phyloP scores from a whole-genome alignment of 148 eudicot species.

The Rhododendron vialii region DNA sequence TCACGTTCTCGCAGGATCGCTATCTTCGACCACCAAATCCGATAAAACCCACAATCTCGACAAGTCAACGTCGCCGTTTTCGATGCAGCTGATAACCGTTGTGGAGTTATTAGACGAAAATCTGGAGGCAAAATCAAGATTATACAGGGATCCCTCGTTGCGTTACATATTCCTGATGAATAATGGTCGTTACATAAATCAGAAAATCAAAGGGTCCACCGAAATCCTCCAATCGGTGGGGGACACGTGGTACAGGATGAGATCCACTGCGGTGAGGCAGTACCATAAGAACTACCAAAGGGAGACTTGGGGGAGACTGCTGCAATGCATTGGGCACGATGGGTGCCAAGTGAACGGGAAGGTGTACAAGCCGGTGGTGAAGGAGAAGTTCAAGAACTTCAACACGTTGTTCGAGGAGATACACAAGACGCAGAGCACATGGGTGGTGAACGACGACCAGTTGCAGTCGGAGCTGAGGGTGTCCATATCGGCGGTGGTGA shows the following conservation, averaged over 20 bases:
- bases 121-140: constrained; percentile 59
- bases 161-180: constrained; percentile 72
- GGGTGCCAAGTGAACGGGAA: constrained; percentile 61
- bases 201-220: constrained; percentile 62
- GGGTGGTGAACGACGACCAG: constrained; percentile 93
- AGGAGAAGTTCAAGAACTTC: constrained; percentile 78
- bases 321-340: constrained; percentile 61
- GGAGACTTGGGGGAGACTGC: constrained; percentile 62
- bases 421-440: constrained; percentile 64
- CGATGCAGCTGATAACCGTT: constrained; percentile 33
- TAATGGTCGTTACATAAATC: constrained; percentile 70
- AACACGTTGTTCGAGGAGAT: constrained; percentile 69
- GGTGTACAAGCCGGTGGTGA: constrained; percentile 49
- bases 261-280: constrained; percentile 57
- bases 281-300: constrained; percentile 82
- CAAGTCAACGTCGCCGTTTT: constrained; percentile 28
- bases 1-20: constrained; percentile 1
- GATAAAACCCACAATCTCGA: constrained; percentile 5
- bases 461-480: constrained; percentile 84
- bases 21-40: constrained; percentile 16
- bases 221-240: constrained; percentile 64
- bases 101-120: constrained; percentile 52
- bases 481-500: constrained; percentile 68
- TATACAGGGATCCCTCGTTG: constrained; percentile 59
- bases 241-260: constrained; percentile 44